phyloP scores from a whole-genome alignment of 371 early-diverging fungal genomes.

The Smittium culicis region DNA sequence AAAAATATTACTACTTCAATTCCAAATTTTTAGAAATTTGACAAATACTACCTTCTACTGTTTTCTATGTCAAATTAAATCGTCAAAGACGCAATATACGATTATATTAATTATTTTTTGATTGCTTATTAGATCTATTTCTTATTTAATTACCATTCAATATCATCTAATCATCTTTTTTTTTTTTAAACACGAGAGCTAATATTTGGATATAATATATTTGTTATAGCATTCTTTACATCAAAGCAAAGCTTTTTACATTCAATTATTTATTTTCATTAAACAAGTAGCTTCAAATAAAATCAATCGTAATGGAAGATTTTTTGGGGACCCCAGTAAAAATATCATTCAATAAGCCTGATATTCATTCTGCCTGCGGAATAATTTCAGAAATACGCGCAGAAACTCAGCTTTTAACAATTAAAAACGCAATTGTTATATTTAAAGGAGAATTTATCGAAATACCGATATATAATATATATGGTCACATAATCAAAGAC shows the following conservation, averaged over 20 bases:
- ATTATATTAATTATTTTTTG: too few relatives aligned
- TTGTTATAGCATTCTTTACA: not conserved
- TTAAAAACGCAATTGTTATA: not conserved
- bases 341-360: not conserved
- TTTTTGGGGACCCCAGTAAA: slow-evolving; percentile 1
- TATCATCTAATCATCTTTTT: too few relatives aligned
- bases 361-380: not conserved
- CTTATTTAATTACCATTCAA: too few relatives aligned
- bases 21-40: too few relatives aligned
- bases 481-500: not conserved
- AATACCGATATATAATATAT: not conserved
- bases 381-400: not conserved
- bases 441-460: not conserved
- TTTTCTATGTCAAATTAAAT: too few relatives aligned
- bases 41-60: too few relatives aligned
- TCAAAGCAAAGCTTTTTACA: not conserved
- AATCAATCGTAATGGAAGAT: slow-evolving; percentile 1
- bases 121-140: too few relatives aligned
- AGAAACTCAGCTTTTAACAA: not conserved
- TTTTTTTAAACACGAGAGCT: too few relatives aligned
- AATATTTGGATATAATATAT: too few relatives aligned
- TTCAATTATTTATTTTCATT: not conserved
- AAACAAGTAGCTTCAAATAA: not conserved
- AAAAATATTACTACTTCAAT: too few relatives aligned
- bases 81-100: too few relatives aligned